Evolutionary conservation across 2,329 filamentous ascomycete species (phyloP).

Genomic region (Microsporum audouinii): DNA sequence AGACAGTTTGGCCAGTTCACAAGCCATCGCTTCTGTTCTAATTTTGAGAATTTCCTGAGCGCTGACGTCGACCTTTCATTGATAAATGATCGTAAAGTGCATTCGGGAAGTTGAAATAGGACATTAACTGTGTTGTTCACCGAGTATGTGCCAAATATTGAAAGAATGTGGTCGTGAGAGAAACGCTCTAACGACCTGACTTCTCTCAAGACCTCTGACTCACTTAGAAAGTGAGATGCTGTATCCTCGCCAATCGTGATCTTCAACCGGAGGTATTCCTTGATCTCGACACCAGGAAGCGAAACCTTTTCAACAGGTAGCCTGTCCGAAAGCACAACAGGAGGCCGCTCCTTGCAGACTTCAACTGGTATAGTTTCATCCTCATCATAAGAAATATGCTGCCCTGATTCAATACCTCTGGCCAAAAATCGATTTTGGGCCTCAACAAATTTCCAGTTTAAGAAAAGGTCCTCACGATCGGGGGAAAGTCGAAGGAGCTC

Average conservation of each 20-base stretch:
- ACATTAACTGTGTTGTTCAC: slow-evolving; percentile 33
- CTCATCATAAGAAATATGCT: slow-evolving; percentile 47
- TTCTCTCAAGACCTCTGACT: slow-evolving; percentile 29
- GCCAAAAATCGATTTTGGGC: slow-evolving; percentile 50
- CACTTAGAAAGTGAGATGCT: not conserved
- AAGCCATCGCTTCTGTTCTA: slow-evolving; percentile 31
- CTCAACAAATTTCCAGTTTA: slow-evolving; percentile 48
- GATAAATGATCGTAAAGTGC: slow-evolving; percentile 33
- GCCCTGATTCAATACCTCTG: slow-evolving; percentile 43
- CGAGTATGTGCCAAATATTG: slow-evolving; percentile 36
- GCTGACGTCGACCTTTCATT: slow-evolving; percentile 28
- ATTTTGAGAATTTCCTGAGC: slow-evolving; percentile 34
- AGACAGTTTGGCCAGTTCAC: slow-evolving; percentile 41
- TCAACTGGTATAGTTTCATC: slow-evolving; percentile 52
- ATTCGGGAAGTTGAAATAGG: slow-evolving; percentile 34
- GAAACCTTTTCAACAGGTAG: slow-evolving; percentile 33
- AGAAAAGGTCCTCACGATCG: slow-evolving; percentile 31
- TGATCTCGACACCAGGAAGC: slow-evolving; percentile 27
- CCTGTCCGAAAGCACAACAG: slow-evolving; percentile 24
- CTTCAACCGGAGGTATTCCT: slow-evolving; percentile 29
- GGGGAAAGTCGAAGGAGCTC: slow-evolving; percentile 43
- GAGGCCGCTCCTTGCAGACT: slow-evolving; percentile 37
- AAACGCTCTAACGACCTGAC: slow-evolving; percentile 29
- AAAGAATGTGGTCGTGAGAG: slow-evolving; percentile 35
- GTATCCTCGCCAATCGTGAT: slow-evolving; percentile 28